phyloP scores from a whole-genome alignment of 176 grass and related monocot species.

The Eremochloa ophiuroides region DNA sequence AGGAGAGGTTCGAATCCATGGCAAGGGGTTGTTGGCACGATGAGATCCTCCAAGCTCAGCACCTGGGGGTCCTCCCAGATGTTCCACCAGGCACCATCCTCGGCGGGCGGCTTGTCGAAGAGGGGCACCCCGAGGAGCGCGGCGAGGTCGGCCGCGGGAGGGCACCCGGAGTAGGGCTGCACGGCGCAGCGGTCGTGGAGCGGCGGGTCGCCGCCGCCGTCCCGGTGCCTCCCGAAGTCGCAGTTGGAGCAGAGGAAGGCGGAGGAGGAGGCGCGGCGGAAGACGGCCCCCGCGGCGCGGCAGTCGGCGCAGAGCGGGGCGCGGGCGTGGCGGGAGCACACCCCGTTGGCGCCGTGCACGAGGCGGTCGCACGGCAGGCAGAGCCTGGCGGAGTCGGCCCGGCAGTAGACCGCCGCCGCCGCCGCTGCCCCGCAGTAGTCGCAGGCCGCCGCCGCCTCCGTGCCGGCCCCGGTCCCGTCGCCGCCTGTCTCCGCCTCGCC shows the following conservation, averaged over 20 bases:
- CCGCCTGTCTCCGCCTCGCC: not conserved
- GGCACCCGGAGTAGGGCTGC: slow-evolving; percentile 33
- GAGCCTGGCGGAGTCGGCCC: slow-evolving; percentile 69
- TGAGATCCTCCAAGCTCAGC: slow-evolving; percentile 77
- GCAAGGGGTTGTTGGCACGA: slow-evolving; percentile 73
- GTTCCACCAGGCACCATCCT: slow-evolving; percentile 18
- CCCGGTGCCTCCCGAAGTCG: slow-evolving; percentile 57
- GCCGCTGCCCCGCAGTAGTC: slow-evolving; percentile 52
- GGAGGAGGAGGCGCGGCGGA: slow-evolving; percentile 36
- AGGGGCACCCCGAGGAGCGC: slow-evolving; percentile 37
- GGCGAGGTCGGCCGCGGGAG: slow-evolving; percentile 43
- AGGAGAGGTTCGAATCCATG: slow-evolving; percentile 86
- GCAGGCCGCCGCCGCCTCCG: slow-evolving; percentile 22
- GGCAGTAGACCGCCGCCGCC: slow-evolving; percentile 68
- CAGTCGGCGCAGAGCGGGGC: slow-evolving; percentile 71
- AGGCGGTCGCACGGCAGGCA: slow-evolving; percentile 83
- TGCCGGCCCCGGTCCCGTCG: not conserved
- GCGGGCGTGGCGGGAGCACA: slow-evolving; percentile 80
- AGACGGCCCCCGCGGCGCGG: slow-evolving; percentile 40
- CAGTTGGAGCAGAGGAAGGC: slow-evolving; percentile 84
- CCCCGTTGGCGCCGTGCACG: slow-evolving; percentile 93
- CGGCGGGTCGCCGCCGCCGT: slow-evolving; percentile 18
- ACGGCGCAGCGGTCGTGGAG: slow-evolving; percentile 35
- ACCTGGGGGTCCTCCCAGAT: slow-evolving; percentile 69
- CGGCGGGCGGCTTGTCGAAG: slow-evolving; percentile 39